These are phyloP conservation scores for Falciphora oryzae DNA, from an alignment of 2,329 filamentous ascomycete genomes.

Conservation along the genomic window DNA sequence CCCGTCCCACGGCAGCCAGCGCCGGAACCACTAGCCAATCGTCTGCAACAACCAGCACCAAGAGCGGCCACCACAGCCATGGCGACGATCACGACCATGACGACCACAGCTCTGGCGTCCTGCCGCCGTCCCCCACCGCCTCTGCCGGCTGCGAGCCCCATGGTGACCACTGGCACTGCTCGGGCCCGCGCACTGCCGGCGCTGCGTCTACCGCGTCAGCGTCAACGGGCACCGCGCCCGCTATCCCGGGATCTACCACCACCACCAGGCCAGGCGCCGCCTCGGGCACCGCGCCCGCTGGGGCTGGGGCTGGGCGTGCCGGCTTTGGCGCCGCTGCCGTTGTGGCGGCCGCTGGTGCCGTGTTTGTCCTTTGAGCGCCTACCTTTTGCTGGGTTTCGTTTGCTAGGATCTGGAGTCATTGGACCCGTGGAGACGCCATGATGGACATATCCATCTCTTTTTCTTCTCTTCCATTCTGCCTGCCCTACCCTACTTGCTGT, in stretches of 20 bases:
- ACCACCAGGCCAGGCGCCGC: background rate
- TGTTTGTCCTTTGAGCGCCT: background rate
- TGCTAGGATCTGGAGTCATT: too few species aligned
- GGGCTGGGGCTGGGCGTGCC: background rate
- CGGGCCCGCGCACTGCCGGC: conserved; percentile 9
- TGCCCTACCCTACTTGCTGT: too few species aligned
- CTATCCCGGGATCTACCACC: background rate
- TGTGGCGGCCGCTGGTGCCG: background rate
- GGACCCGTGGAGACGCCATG: too few species aligned
- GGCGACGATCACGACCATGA: background rate
- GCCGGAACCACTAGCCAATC: conserved; percentile 4
- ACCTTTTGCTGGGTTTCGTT: background rate
- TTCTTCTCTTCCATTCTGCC: too few species aligned
- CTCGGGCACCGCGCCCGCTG: background rate
- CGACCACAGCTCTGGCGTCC: conserved; percentile 13
- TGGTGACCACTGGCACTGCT: conserved; percentile 30
- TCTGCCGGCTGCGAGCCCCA: conserved; percentile 30
- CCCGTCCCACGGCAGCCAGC: conserved; percentile 8
- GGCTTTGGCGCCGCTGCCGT: conserved; percentile 2
- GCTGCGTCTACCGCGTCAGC: background rate
- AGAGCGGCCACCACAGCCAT: conserved; percentile 17
- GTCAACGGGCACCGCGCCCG: background rate
- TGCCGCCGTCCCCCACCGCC: conserved; percentile 29
- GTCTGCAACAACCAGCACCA: background rate
- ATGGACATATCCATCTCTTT: too few species aligned